Evolutionary conservation across 2,329 filamentous ascomycete species (phyloP).

Genomic region (Xylaria sp.): DNA sequence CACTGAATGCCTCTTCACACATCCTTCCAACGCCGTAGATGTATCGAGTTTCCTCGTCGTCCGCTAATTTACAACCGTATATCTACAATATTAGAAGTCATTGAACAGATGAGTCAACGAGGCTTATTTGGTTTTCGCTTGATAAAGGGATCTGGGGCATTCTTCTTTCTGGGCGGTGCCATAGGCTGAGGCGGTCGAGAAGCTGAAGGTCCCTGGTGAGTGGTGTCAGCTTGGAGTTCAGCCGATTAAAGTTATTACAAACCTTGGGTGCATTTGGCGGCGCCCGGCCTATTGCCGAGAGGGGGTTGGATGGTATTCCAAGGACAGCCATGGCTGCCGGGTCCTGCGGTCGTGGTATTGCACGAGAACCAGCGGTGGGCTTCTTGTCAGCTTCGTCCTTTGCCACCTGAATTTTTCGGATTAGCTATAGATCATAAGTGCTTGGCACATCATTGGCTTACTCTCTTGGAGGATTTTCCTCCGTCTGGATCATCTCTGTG

Average conservation of each 20-base stretch:
- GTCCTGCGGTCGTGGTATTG: constrained; percentile 46
- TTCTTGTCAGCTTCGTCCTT: constrained; percentile 39
- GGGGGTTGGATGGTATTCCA: constrained; percentile 38
- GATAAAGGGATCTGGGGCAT: constrained; percentile 45
- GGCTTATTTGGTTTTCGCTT: constrained; percentile 46
- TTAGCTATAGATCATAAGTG: constrained; percentile 30
- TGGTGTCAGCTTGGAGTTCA: constrained; percentile 33
- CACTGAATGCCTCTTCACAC: constrained; percentile 10
- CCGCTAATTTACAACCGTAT: constrained; percentile 4
- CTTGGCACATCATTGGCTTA: constrained; percentile 34
- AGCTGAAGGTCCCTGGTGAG: constrained; percentile 41
- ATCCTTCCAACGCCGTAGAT: constrained; percentile 31
- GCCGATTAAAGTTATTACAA: constrained; percentile 1
- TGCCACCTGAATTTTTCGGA: constrained; percentile 35
- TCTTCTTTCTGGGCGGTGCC: constrained; percentile 32
- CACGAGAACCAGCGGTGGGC: constrained; percentile 45
- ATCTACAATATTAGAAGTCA: constrained; percentile 14
- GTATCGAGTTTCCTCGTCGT: constrained; percentile 7
- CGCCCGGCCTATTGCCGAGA: constrained; percentile 27
- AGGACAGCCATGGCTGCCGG: constrained; percentile 49
- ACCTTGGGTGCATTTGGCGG: constrained; percentile 33
- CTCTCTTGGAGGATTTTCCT: constrained; percentile 45
- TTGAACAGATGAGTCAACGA: constrained; percentile 26
- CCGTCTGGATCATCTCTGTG: constrained; percentile 42
- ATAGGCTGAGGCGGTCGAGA: constrained; percentile 38